Conservation (phyloP, 768 basidiomycete species). For the Lactarius hengduanensis region DNA sequence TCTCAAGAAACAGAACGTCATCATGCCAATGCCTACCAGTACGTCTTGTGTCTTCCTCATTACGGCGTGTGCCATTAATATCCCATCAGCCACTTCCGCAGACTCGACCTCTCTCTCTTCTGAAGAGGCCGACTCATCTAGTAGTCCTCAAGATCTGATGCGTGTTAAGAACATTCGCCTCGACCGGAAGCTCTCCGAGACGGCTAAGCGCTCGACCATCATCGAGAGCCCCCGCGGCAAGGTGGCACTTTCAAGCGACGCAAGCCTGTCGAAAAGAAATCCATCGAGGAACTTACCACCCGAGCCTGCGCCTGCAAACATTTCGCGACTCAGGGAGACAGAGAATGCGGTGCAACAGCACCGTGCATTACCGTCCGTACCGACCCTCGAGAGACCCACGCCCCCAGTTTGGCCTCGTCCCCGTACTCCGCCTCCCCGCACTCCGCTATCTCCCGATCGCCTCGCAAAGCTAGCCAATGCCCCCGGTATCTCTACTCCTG, state of each 20-base stretch:
- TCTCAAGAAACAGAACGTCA: constrained; percentile 84
- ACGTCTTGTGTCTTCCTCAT: constrained; percentile 30
- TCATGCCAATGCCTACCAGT: constrained; percentile 73
- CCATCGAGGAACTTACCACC: constrained; percentile 20
- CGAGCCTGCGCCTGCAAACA: neutral
- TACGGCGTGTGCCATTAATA: constrained; percentile 24
- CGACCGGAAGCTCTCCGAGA: constrained; percentile 93
- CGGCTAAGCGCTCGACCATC: constrained; percentile 91
- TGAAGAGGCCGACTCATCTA: constrained; percentile 62
- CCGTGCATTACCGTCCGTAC: constrained; percentile 6
- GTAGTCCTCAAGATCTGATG: constrained; percentile 87
- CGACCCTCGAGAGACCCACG: constrained; percentile 70
- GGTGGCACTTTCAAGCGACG: constrained; percentile 72
- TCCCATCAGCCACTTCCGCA: constrained; percentile 32
- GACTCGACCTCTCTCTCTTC: constrained; percentile 32
- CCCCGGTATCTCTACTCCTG: no score
- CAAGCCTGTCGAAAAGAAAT: constrained; percentile 41
- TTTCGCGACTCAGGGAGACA: neutral
- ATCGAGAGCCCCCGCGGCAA: constrained; percentile 92
- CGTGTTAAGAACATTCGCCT: constrained; percentile 91
- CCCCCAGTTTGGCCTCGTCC: constrained; percentile 57
- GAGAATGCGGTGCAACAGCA: neutral
- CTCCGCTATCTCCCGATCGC: no score
- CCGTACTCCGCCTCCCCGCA: no score
- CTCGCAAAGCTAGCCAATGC: no score